Evolutionary conservation across 441 rosid species (phyloP), one percentile per base, ranked within the genome.

Genomic region (Arabidopsis hybrid): DNA sequence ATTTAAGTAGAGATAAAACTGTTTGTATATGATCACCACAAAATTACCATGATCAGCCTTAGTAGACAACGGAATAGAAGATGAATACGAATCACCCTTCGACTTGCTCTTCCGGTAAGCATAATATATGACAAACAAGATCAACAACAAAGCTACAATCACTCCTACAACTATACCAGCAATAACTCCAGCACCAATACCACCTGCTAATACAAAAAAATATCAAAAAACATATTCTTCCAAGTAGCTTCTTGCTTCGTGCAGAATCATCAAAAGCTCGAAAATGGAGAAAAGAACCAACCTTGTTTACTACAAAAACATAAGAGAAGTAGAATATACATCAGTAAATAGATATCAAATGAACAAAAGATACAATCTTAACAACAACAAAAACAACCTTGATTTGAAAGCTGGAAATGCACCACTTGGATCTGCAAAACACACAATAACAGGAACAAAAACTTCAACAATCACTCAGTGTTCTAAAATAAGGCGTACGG

Each of bases 241-340:
- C 55, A 68, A 60, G 66, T 36, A 29, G 40, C 46, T 6, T 58
- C 72, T 58, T 67, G 12, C 43, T 74, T 42, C 39, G 18, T 53
- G 66, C 66, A 10, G 47, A 74, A 14, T 65, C 72, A 78, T 62
- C 67, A 61, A 56, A 84, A 73, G 40, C 49, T 60, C 32, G n/a
- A 13, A 62, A 42, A 61, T 34, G 79, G 17, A 75, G 60, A 67
- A 77, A 88, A 80, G 80, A 69, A 61, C 85, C 85, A 75, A 80
- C 85, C 87, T 84, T 91, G 84, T 78, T 82, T 53, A 91, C 98
- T 94, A 91, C 88, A 89, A 84, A 82, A 40, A 78, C 74, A 69
- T 64, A 73, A 82, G 60, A 71, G 52, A n/a, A 71, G 17, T 31
- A 67, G 35, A 80, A 51, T 5, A 58, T 6, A 58, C 71, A 73